These are phyloP conservation scores for Magnaporthiopsis incrustans DNA, from an alignment of 2,329 filamentous ascomycete genomes.

Conservation along the genomic window DNA sequence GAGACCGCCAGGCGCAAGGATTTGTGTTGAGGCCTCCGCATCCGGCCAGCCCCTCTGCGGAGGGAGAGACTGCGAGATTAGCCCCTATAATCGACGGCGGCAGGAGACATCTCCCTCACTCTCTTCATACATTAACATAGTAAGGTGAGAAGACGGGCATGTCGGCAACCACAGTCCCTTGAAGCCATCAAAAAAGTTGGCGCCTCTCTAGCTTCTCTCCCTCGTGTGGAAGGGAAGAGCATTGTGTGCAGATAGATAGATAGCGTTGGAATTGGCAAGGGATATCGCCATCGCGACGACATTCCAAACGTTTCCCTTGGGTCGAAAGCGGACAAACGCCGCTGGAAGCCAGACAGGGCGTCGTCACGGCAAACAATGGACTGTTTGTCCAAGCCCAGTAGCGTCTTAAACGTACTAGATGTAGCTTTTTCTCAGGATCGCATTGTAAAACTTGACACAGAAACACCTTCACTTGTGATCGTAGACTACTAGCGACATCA, in stretches of 20 bases:
- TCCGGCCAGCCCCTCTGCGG: not conserved
- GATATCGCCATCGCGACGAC: not conserved
- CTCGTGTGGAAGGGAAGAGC: not conserved
- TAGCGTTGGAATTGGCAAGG: not conserved
- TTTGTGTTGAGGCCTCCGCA: not conserved
- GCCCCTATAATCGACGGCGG: not conserved
- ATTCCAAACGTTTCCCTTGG: not conserved
- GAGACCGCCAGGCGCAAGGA: not conserved
- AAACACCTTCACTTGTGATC: not conserved
- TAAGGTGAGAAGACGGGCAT: not conserved
- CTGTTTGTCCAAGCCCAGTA: not conserved
- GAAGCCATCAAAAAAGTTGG: not conserved
- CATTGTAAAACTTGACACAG: not conserved
- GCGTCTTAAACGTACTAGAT: not conserved
- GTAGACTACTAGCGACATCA: not conserved
- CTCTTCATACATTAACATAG: not conserved
- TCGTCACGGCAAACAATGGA: not conserved
- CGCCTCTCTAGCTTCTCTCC: not conserved
- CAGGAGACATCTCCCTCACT: not conserved
- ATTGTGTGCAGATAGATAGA: not conserved
- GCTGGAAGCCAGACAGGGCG: not conserved
- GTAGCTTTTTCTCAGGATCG: not conserved
- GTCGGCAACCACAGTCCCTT: not conserved
- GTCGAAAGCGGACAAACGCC: not conserved
- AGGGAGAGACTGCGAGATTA: not conserved